Conservation (phyloP, 2,329 filamentous ascomycete species). For the Ascochyta pisi region DNA sequence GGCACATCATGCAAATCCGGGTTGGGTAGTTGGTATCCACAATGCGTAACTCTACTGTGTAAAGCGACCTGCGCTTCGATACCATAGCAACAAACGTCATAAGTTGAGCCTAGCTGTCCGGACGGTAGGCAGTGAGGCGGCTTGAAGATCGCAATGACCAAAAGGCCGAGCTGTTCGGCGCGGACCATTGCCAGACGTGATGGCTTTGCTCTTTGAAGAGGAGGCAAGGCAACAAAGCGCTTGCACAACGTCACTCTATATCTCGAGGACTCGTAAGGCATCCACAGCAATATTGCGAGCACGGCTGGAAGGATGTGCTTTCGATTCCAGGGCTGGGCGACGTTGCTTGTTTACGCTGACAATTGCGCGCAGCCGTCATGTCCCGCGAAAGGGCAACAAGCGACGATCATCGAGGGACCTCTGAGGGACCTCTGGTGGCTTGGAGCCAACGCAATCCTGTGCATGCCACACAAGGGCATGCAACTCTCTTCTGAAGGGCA, state of each 20-base stretch:
- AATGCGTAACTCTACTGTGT: neutral
- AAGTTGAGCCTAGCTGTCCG: neutral
- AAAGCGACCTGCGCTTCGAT: neutral
- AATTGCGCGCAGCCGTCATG: neutral
- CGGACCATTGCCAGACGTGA: neutral
- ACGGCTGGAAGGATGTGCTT: neutral
- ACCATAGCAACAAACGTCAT: slow-evolving; percentile 2
- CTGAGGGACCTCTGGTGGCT: neutral
- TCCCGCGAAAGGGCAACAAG: slow-evolving; percentile 4
- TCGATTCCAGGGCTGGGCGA: neutral
- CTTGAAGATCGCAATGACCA: slow-evolving; percentile 12
- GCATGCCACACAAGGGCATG: slow-evolving; percentile 4
- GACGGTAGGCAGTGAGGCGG: slow-evolving; percentile 6
- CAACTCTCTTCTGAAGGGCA: neutral
- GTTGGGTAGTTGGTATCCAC: slow-evolving; percentile 3
- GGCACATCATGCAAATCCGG: slow-evolving; percentile 8
- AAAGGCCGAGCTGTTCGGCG: slow-evolving; percentile 1
- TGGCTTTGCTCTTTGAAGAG: neutral
- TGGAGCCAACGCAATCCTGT: neutral
- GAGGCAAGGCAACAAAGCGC: neutral
- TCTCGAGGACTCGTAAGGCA: neutral
- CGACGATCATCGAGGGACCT: slow-evolving; percentile 3
- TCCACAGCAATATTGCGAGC: neutral
- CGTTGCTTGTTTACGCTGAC: neutral
- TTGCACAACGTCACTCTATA: neutral